Percentiles rank a stretch among this genome's conserved stretches.
Conservation (phyloP, 495 filamentous ascomycete species). For the Penicillium silybi region DNA sequence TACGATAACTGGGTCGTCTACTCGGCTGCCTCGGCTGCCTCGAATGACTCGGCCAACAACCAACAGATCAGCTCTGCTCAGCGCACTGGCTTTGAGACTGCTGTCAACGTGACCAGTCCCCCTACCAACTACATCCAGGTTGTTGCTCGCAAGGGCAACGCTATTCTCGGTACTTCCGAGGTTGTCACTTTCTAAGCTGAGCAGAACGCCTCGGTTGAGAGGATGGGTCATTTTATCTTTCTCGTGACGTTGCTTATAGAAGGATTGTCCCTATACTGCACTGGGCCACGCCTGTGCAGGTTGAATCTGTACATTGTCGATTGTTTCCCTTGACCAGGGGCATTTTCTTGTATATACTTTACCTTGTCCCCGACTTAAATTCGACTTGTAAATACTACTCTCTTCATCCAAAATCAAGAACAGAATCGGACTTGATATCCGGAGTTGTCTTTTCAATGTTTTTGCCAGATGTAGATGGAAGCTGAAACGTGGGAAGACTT, state of each 20-base stretch:
- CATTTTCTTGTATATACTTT: background rate
- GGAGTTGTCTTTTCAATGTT: too few species aligned
- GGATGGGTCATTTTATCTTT: background rate
- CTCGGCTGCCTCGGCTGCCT: constrained; percentile 18
- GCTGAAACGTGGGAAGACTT: too few species aligned
- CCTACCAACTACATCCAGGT: constrained; percentile 28
- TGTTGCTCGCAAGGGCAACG: constrained; percentile 27
- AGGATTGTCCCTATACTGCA: background rate
- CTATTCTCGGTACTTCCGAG: constrained; percentile 25
- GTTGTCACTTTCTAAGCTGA: constrained; percentile 18
- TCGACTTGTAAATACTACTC: background rate
- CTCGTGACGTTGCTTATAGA: background rate
- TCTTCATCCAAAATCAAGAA: background rate
- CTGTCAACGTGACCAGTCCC: constrained; percentile 17
- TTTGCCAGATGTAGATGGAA: too few species aligned
- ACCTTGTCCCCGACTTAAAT: background rate
- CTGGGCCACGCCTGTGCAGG: background rate
- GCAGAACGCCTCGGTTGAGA: background rate
- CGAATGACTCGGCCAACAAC: constrained; percentile 14
- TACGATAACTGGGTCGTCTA: constrained; percentile 38
- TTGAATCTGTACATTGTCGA: background rate
- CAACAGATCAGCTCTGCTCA: constrained; percentile 20
- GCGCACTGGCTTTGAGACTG: constrained; percentile 35
- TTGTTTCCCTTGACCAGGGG: background rate
- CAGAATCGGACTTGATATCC: too few species aligned